Percentiles rank a stretch among this genome's conserved stretches.
These are phyloP conservation scores for Thelephora ganbajun DNA, from an alignment of 768 basidiomycete species.

Conservation along the genomic window DNA sequence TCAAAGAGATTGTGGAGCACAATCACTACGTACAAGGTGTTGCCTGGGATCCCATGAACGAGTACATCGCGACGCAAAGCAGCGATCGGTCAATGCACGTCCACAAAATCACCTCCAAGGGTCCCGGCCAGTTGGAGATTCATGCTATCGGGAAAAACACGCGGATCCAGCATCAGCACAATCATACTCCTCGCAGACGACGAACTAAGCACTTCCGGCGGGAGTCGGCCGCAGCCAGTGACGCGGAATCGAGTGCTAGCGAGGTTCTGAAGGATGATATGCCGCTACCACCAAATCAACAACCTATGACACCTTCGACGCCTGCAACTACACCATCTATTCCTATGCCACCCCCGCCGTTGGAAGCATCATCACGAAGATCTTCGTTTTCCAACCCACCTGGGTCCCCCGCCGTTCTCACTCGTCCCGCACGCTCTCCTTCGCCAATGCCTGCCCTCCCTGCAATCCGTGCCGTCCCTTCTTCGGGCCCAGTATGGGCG, in stretches of 20 bases:
- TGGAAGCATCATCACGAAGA: constrained; percentile 52
- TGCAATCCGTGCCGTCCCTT: constrained; percentile 60
- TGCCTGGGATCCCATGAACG: constrained; percentile 95
- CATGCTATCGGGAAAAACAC: constrained; percentile 86
- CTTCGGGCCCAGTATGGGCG: constrained; percentile 41
- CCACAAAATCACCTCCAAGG: constrained; percentile 64
- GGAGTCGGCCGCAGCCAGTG: constrained; percentile 56
- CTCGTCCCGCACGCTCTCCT: constrained; percentile 67
- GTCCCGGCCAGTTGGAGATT: constrained; percentile 68
- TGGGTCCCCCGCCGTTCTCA: constrained; percentile 44
- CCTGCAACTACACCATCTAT: constrained; percentile 38
- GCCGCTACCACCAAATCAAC: constrained; percentile 15
- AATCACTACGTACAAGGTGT: constrained; percentile 97
- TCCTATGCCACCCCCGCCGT: constrained; percentile 45
- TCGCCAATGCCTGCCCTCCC: constrained; percentile 89
- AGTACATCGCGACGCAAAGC: constrained; percentile 95
- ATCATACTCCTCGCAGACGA: constrained; percentile 44
- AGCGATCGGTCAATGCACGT: constrained; percentile 95
- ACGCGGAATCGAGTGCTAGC: constrained; percentile 51
- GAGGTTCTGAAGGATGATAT: constrained; percentile 41
- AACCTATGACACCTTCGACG: constrained; percentile 31
- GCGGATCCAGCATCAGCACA: constrained; percentile 57
- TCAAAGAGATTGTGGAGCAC: constrained; percentile 87
- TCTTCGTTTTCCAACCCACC: constrained; percentile 72
- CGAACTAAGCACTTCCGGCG: constrained; percentile 51